Evolutionary conservation across 169 alveolate species (phyloP).

Genomic region (Plasmodium inui): DNA sequence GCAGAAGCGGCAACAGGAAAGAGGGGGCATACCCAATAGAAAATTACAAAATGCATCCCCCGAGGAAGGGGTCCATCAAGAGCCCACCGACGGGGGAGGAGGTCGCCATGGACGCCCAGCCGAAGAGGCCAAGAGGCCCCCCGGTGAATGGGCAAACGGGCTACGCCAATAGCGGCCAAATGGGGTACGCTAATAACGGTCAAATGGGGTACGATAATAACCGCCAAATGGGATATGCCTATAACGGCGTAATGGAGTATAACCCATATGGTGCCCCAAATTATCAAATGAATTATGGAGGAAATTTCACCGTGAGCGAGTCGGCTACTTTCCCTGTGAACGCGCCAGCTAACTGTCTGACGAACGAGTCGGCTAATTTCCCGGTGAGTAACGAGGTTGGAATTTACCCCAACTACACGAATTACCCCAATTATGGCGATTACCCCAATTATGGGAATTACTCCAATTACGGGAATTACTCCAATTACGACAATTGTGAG

Average conservation of each 20-base stretch:
- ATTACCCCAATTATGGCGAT: background rate
- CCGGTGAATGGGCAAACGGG: background rate
- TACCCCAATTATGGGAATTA: background rate
- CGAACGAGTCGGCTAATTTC: background rate
- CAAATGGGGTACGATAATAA: background rate
- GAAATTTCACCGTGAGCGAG: background rate
- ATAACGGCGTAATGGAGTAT: constrained; percentile 1
- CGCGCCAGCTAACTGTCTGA: background rate
- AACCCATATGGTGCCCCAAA: background rate
- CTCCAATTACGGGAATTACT: background rate
- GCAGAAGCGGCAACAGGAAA: background rate
- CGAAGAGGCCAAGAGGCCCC: background rate
- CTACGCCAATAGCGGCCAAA: background rate
- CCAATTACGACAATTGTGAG: background rate
- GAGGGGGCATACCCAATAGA: background rate
- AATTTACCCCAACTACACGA: background rate
- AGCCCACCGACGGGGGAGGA: background rate
- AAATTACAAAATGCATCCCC: constrained; percentile 26
- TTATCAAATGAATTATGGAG: background rate
- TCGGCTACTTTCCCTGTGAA: background rate
- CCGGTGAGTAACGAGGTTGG: background rate
- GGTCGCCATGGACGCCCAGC: background rate
- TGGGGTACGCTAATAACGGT: background rate
- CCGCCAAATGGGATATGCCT: background rate
- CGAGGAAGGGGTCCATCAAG: constrained; percentile 14